Conservation (phyloP, 176 grass and related monocot genomes). For the Carex pumila region DNA sequence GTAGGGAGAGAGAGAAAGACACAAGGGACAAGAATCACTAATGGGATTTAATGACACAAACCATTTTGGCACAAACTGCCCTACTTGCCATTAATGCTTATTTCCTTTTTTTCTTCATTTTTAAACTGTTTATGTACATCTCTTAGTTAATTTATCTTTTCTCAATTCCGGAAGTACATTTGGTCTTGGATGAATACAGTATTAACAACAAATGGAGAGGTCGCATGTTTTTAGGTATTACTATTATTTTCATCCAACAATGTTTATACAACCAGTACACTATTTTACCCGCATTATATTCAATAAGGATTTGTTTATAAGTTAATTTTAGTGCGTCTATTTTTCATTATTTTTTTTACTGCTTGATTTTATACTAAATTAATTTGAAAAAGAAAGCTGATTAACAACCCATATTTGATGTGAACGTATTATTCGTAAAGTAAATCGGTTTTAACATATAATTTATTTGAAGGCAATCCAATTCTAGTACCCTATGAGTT, state of each 20-base stretch:
- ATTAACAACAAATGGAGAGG: neutral
- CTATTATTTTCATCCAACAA: neutral
- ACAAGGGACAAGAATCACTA: slow-evolving; percentile 27
- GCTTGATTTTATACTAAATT: neutral
- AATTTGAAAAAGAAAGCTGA: too few relatives aligned
- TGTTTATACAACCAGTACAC: neutral
- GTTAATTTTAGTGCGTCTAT: too few relatives aligned
- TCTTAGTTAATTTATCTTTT: neutral
- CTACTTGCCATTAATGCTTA: slow-evolving; percentile 24
- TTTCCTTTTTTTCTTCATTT: slow-evolving; percentile 9
- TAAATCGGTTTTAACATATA: too few relatives aligned
- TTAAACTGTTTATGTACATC: neutral
- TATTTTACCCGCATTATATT: neutral
- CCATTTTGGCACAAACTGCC: slow-evolving; percentile 48
- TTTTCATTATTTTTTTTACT: too few relatives aligned
- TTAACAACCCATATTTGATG: too few relatives aligned
- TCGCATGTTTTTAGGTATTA: neutral
- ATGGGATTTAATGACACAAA: slow-evolving; percentile 72
- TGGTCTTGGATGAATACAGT: neutral
- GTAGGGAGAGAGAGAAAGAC: neutral
- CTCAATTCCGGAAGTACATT: neutral
- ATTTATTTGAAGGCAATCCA: too few relatives aligned
- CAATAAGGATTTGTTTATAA: neutral
- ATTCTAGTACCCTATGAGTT: too few relatives aligned
- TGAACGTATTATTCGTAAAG: too few relatives aligned